A percentile compares a stretch with the other conserved stretches of the same genome.
Evolutionary conservation across 2,329 filamentous ascomycete genomes (phyloP).

Genomic region (Pezicula radicicola): DNA sequence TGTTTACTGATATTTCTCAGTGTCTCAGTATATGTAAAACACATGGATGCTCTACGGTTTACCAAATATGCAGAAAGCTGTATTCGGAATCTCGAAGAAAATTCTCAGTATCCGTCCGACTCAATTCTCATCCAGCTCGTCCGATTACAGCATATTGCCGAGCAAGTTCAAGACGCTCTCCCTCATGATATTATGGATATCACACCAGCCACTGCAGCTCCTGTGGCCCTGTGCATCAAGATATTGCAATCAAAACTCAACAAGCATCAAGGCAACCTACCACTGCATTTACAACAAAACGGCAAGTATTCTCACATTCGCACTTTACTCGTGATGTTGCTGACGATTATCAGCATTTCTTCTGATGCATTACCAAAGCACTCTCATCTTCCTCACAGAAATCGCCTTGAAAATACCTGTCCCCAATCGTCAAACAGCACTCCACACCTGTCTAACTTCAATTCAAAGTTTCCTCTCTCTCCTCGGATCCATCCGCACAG

Average conservation of each 20-base stretch:
- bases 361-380: conserved; percentile 5
- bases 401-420: conserved; percentile 2
- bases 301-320: background rate
- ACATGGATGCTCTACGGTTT: conserved; percentile 2
- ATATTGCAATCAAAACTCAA: conserved; percentile 3
- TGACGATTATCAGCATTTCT: background rate
- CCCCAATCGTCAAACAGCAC: background rate
- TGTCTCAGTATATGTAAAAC: conserved; percentile 1
- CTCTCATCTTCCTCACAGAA: conserved; percentile 1
- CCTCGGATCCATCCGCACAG: background rate
- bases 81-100: background rate
- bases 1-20: background rate
- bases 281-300: conserved; percentile 3
- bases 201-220: background rate
- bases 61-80: conserved; percentile 1
- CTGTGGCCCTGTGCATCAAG: conserved; percentile 1
- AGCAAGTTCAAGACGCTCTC: conserved; percentile 2
- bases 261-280: background rate
- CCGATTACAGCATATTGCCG: conserved; percentile 1
- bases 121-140: conserved; percentile 3
- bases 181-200: background rate
- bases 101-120: conserved; percentile 2
- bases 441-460: conserved; percentile 2
- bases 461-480: conserved; percentile 1
- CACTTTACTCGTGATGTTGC: background rate